Percentiles rank a stretch among this genome's conserved stretches.
Evolutionary conservation across 176 grass and related monocot genomes (phyloP).

Genomic region (Bothriochloa decipiens): DNA sequence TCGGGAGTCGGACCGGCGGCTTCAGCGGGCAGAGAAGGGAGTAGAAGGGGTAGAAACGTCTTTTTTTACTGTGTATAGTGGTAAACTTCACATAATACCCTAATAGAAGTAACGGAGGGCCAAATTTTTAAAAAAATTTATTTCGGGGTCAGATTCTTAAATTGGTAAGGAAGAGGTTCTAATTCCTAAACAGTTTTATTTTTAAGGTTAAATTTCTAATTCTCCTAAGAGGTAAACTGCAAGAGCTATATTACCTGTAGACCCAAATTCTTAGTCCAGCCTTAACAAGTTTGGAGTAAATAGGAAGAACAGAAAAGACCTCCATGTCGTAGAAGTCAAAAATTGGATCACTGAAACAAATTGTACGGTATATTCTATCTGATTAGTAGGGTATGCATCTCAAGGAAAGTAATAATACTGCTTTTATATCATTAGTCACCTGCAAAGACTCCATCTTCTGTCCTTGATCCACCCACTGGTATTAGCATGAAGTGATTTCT

Average conservation of each 20-base stretch:
- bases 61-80: no score
- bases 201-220: no score
- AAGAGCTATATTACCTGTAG: conserved; percentile 66
- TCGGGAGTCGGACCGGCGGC: no score
- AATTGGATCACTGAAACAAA: conserved; percentile 65
- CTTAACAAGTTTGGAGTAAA: conserved; percentile 82
- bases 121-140: no score
- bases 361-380: background rate
- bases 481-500: conserved; percentile 72
- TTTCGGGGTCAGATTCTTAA: no score
- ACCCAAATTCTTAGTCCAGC: conserved; percentile 85
- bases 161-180: no score
- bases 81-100: no score
- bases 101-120: no score
- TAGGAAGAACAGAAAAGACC: conserved; percentile 71
- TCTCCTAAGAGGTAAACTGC: no score
- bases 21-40: no score
- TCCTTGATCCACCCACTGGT: conserved; percentile 56
- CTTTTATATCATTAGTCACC: conserved; percentile 38
- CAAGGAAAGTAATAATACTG: background rate
- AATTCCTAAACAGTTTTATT: no score
- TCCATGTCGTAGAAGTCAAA: conserved; percentile 52
- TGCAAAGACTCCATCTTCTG: conserved; percentile 74
- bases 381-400: conserved; percentile 11
- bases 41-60: no score